Conservation (phyloP, 495 filamentous ascomycete genomes). For the Penicillium arizonense region DNA sequence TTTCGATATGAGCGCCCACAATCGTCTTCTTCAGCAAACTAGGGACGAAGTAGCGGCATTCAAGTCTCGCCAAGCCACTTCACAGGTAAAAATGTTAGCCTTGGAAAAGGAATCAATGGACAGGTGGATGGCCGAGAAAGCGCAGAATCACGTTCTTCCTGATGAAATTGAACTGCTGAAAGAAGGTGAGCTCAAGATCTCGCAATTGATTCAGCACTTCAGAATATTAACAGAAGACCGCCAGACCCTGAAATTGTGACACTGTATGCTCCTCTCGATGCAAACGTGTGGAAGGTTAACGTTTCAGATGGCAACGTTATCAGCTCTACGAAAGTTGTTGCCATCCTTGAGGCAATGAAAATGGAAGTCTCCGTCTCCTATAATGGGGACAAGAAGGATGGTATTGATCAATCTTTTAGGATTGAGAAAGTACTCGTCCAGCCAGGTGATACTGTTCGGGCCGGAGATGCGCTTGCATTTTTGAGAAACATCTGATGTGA, state of each 20-base stretch:
- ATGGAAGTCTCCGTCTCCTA: slow-evolving; percentile 46
- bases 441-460: slow-evolving; percentile 39
- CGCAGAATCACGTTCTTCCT: slow-evolving; percentile 36
- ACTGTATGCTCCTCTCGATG: slow-evolving; percentile 48
- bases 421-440: slow-evolving; percentile 43
- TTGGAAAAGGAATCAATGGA: slow-evolving; percentile 42
- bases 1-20: slow-evolving; percentile 56
- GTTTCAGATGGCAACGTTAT: slow-evolving; percentile 42
- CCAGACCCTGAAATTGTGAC: slow-evolving; percentile 39
- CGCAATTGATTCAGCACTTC: not conserved
- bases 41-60: slow-evolving; percentile 42
- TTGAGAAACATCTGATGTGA: not conserved
- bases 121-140: slow-evolving; percentile 49
- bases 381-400: slow-evolving; percentile 10
- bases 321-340: slow-evolving; percentile 29
- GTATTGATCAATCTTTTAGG: not conserved
- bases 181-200: slow-evolving; percentile 28
- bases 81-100: slow-evolving; percentile 46
- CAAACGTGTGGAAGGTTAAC: slow-evolving; percentile 59
- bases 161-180: slow-evolving; percentile 41
- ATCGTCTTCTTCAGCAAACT: slow-evolving; percentile 38
- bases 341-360: slow-evolving; percentile 57
- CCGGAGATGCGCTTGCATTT: slow-evolving; percentile 19
- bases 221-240: not conserved
- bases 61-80: slow-evolving; percentile 36